phyloP scores from a whole-genome alignment of 176 grass and related monocot species.

The Zea luxurians region DNA sequence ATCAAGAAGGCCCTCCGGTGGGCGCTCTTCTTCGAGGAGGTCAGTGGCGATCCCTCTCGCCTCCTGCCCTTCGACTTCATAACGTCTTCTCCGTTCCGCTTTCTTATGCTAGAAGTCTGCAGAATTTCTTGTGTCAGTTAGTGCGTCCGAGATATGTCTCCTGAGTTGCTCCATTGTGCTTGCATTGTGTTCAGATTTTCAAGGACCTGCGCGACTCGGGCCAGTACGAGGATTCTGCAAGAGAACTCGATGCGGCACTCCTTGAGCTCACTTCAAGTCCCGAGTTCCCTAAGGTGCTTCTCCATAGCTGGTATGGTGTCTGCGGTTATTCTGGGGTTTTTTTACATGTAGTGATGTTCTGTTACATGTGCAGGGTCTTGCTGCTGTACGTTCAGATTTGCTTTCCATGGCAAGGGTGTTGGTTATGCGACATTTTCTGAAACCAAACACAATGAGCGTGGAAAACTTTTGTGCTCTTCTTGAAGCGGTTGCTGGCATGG shows the following conservation, averaged over 20 bases:
- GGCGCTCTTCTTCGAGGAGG: conserved; percentile 83
- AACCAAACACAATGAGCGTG: conserved; percentile 32
- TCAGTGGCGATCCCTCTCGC: conserved; percentile 26
- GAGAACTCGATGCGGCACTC: conserved; percentile 64
- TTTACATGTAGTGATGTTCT: neutral
- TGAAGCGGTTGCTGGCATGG: conserved; percentile 60
- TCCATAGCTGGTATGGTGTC: neutral
- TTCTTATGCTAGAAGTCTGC: neutral
- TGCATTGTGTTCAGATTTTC: conserved; percentile 55
- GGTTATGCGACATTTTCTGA: conserved; percentile 68
- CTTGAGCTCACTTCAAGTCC: conserved; percentile 48
- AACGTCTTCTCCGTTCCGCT: neutral
- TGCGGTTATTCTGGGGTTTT: neutral
- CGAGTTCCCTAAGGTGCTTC: conserved; percentile 63
- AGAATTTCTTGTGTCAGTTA: neutral
- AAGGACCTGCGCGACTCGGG: conserved; percentile 44
- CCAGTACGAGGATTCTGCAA: conserved; percentile 55
- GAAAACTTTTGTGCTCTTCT: conserved; percentile 63
- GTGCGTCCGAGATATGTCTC: neutral
- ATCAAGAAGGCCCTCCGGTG: conserved; percentile 58
- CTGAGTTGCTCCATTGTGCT: neutral
- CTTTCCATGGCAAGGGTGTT: conserved; percentile 50
- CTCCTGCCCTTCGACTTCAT: neutral
- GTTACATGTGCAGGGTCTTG: conserved; percentile 58
- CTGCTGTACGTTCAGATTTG: conserved; percentile 41